Percentiles rank a stretch among this genome's conserved stretches.
Conservation (phyloP, 192 early-diverging fungal genomes). For the Backusella circina region DNA sequence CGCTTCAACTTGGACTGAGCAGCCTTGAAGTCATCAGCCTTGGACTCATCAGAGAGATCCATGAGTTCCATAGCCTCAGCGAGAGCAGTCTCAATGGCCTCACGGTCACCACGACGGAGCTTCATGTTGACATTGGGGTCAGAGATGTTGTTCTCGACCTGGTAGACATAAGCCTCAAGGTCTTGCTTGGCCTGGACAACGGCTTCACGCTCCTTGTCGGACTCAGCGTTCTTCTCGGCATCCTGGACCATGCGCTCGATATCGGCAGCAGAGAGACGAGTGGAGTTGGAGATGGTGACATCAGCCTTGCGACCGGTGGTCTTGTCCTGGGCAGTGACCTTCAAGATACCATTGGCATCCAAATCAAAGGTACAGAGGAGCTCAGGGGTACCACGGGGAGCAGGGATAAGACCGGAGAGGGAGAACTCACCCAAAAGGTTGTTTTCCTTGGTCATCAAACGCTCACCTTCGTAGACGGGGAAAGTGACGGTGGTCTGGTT, state of each 20-base stretch:
- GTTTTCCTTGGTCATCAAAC: conserved; percentile 88
- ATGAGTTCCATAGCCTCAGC: conserved; percentile 73
- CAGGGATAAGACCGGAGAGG: conserved; percentile 75
- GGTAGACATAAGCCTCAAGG: conserved; percentile 74
- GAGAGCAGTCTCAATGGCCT: conserved; percentile 69
- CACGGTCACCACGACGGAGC: conserved; percentile 69
- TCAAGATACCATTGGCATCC: conserved; percentile 85
- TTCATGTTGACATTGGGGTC: conserved; percentile 73
- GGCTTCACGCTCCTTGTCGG: conserved; percentile 73
- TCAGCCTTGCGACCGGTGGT: conserved; percentile 86
- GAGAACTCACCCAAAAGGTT: conserved; percentile 85
- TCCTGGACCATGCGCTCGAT: conserved; percentile 93
- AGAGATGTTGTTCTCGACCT: conserved; percentile 42
- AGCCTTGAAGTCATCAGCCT: conserved; percentile 58
- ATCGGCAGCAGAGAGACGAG: conserved; percentile 84
- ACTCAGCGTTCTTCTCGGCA: conserved; percentile 84
- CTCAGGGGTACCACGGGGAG: conserved; percentile 75
- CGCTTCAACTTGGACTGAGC: conserved; percentile 73
- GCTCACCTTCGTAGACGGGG: conserved; percentile 86
- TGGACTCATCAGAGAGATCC: conserved; percentile 57
- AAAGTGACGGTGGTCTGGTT: conserved; percentile 84
- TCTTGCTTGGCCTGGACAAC: conserved; percentile 79
- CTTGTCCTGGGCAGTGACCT: conserved; percentile 90
- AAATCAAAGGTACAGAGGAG: conserved; percentile 83
- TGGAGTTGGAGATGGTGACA: conserved; percentile 95